phyloP scores from a whole-genome alignment of 371 early-diverging fungal genomes.

The Saksenaea oblongispora region DNA sequence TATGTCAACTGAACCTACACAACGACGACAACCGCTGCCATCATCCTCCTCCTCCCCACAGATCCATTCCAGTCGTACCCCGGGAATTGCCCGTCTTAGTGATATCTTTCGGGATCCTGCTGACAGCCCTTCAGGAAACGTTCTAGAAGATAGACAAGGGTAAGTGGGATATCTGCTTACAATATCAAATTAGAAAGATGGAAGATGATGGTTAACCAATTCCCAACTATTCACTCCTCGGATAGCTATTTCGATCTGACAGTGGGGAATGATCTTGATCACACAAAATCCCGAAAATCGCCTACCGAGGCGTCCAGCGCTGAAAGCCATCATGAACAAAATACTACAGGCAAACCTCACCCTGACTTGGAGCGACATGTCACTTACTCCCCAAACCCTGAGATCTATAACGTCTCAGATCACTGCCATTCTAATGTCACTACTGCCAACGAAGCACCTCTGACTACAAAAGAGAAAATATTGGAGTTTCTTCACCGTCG shows the following conservation, averaged over 20 bases:
- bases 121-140: background rate
- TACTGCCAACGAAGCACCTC: background rate
- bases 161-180: background rate
- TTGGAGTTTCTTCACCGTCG: slow-evolving; percentile 4
- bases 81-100: background rate
- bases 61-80: background rate
- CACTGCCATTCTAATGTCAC: background rate
- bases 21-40: background rate
- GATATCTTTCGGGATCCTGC: background rate
- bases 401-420: background rate
- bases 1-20: background rate
- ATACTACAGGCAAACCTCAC: background rate
- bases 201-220: background rate
- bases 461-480: background rate
- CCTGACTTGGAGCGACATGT: background rate
- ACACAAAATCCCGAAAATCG: background rate
- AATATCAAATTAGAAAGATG: background rate
- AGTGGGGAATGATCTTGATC: background rate
- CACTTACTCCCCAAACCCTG: background rate
- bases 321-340: background rate
- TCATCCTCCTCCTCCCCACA: background rate
- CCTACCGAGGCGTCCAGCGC: background rate
- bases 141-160: background rate
- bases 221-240: background rate
- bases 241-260: background rate